These are phyloP conservation scores for Skeletonema marinoi DNA, from an alignment of 108 stramenopile genomes.

Conservation along the genomic window DNA sequence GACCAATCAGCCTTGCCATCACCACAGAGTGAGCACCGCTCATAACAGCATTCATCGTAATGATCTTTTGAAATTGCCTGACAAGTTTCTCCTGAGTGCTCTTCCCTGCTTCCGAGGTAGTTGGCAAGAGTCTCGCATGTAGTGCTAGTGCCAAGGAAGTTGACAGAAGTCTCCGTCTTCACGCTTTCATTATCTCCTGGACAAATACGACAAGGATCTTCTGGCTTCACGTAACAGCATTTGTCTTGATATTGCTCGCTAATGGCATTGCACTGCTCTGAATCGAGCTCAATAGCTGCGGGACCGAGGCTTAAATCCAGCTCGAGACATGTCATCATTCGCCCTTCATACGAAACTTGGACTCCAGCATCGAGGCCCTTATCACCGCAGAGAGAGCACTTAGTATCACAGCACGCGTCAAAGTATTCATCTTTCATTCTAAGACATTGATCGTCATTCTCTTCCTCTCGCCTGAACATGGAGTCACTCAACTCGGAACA, in stretches of 20 bases:
- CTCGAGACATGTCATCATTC: conserved; percentile 47
- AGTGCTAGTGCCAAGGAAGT: conserved; percentile 45
- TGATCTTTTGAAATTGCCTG: conserved; percentile 25
- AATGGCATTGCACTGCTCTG: conserved; percentile 32
- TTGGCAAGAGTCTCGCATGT: conserved; percentile 50
- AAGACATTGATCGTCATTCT: conserved; percentile 27
- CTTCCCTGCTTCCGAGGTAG: conserved; percentile 50
- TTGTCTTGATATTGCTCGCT: conserved; percentile 23
- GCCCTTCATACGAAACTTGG: conserved; percentile 44
- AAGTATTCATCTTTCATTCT: conserved; percentile 24
- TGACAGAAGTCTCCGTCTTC: conserved; percentile 26
- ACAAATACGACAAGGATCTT: conserved; percentile 45
- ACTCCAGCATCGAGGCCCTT: conserved; percentile 48
- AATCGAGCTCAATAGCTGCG: conserved; percentile 31
- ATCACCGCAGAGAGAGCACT: conserved; percentile 43
- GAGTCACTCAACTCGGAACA: conserved; percentile 31
- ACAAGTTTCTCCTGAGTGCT: conserved; percentile 37
- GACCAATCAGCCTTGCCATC: conserved; percentile 50
- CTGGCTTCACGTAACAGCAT: conserved; percentile 45
- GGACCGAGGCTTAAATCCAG: conserved; percentile 34
- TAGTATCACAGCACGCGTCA: conserved; percentile 42
- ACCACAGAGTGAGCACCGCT: conserved; percentile 43
- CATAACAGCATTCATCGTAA: conserved; percentile 40
- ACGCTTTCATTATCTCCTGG: conserved; percentile 26
- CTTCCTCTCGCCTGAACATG: conserved; percentile 38